Base-by-base conservation (phyloP, 257 asterid species). In the Ligustrum vulgare region DNA sequence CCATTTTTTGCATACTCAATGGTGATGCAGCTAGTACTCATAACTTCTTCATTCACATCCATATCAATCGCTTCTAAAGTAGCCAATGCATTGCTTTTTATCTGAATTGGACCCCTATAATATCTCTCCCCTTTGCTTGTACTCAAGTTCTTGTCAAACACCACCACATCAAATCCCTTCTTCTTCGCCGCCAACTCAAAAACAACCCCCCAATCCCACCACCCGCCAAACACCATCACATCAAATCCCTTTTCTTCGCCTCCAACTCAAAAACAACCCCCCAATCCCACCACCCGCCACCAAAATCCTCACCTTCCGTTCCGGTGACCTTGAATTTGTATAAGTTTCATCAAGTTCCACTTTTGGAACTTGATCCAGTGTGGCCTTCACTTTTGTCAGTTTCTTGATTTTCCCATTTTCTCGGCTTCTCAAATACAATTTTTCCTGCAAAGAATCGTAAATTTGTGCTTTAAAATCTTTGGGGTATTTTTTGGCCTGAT, bases 251-350 rank as follows among this genome's bases (percentile, higher is more conserved):
- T n/a, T n/a, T n/a, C n/a, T n/a, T n/a, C n/a, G n/a, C n/a, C n/a
- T n/a, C n/a, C n/a, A n/a, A n/a, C n/a, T n/a, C n/a, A n/a, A n/a
- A n/a, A n/a, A n/a, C 72, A 93, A 84, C 20, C 98, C 98, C 0
- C 98, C 98, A 63, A 95, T 95, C 56, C 99, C 98, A 10, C 98
- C 99, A 28, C 99, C 99, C 0, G 99, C 98, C 78, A 95, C 98
- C 71, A 95, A 82, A 47, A 95, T 78, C 79, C 89, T 88, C 85
- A 82, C 78, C 78, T 89, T 92, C 91, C 85, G 90, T 9, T 82
- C 83, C 51, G 80, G 34, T 9, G 47, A 32, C 75, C 47, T 74
- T 8, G 70, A 75, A 18, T 65, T 65, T 43, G 20, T 76, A 11
- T 54, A 74, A 22, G 31, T 69, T 64, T 72, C 84, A 49, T 72